These are phyloP conservation scores for Thymus mandschuricus DNA, from an alignment of 257 asterid genomes.

Conservation along the genomic window DNA sequence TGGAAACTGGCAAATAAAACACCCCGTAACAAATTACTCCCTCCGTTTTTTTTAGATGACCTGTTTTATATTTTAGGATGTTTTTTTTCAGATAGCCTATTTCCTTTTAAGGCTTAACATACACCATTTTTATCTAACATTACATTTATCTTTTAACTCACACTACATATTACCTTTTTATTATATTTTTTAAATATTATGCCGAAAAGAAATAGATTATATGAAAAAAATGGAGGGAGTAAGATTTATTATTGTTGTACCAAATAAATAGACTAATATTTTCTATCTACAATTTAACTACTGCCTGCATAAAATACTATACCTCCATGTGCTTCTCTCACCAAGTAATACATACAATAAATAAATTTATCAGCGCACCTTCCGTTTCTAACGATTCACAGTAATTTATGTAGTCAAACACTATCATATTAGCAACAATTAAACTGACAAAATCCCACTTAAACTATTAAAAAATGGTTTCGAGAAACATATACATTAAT, in stretches of 20 bases:
- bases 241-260: not conserved
- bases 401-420: not conserved
- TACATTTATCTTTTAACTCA: no score
- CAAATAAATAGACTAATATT: not conserved
- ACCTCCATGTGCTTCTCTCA: not conserved
- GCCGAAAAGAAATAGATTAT: no score
- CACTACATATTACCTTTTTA: no score
- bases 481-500: no score
- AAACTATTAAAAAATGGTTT: not conserved
- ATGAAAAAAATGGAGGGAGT: no score
- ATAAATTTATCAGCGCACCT: not conserved
- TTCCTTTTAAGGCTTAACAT: no score
- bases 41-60: no score
- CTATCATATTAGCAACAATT: not conserved
- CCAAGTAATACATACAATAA: not conserved
- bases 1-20: not conserved
- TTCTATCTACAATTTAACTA: no score
- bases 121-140: no score
- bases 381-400: not conserved
- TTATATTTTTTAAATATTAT: no score
- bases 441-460: not conserved
- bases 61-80: no score
- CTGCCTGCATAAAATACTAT: not conserved
- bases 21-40: not conserved
- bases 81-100: no score